Percentiles rank a stretch among this genome's conserved stretches.
Evolutionary conservation across 495 filamentous ascomycete genomes (phyloP).

Genomic region (Terfezia claveryi): DNA sequence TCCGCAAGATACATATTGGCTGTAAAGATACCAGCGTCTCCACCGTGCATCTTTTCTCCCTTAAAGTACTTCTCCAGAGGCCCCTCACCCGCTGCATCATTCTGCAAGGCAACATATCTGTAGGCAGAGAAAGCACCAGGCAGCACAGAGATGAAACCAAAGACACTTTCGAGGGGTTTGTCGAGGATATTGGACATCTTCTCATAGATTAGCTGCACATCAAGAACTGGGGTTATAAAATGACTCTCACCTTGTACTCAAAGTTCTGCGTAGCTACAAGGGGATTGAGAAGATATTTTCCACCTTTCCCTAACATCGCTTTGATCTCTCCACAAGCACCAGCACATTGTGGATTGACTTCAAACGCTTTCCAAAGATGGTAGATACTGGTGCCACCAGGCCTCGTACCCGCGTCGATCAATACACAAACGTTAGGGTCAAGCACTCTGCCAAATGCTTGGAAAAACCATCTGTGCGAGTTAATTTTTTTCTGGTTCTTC

Average conservation of each 20-base stretch:
- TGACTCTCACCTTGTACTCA: constrained; percentile 52
- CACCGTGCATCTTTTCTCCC: constrained; percentile 92
- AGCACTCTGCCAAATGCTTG: constrained; percentile 85
- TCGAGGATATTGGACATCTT: constrained; percentile 94
- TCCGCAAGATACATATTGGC: constrained; percentile 99
- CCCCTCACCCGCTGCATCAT: constrained; percentile 81
- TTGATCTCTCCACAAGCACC: constrained; percentile 99
- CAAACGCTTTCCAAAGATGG: constrained; percentile 95
- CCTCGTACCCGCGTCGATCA: constrained; percentile 89
- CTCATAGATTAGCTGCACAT: neutral
- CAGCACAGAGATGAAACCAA: constrained; percentile 92
- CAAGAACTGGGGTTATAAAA: neutral
- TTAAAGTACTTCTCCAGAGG: constrained; percentile 93
- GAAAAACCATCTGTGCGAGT: constrained; percentile 98
- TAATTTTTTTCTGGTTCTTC: constrained; percentile 99
- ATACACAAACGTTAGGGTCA: constrained; percentile 86
- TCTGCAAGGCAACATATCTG: constrained; percentile 79
- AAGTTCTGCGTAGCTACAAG: constrained; percentile 96
- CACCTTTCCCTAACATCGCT: constrained; percentile 76
- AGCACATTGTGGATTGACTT: constrained; percentile 88
- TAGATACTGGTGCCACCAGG: constrained; percentile 89
- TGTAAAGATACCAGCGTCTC: constrained; percentile 87
- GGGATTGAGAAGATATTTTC: constrained; percentile 79
- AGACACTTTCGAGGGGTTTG: constrained; percentile 91
- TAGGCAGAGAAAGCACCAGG: constrained; percentile 98